Base-by-base conservation (phyloP, 2,329 filamentous ascomycete genomes). In the Scorias spongiosa region DNA sequence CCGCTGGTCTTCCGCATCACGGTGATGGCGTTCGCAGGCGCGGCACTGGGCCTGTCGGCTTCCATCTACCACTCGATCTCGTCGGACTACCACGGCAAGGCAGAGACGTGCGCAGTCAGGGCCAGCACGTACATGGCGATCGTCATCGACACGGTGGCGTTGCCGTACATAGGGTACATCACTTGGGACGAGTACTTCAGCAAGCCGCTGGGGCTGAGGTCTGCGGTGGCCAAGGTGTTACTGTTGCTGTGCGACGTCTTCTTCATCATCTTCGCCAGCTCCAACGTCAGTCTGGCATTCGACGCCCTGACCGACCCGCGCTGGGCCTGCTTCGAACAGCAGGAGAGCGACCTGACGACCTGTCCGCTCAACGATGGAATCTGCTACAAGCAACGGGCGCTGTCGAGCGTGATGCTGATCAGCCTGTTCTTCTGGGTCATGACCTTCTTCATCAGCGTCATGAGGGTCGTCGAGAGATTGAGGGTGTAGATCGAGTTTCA, bases 251-350 rank as follows among this genome's bases (percentile, higher is more conserved):
- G 94, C 45, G 91, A 98, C 63, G 72, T 98, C 2, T 80, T 95
- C 56, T 98, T 98, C 61, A 94, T 98, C 57, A 88, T 96, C 37
- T 94, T 98, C 67, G 89, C 94, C 62, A 87, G 88, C 3, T 87
- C 88, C 42, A 96, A 94, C 64, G 75, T 93, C 20, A 84, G 85
- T 36, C 69, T 98, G 50, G 88, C 89, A 1, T 94, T 95, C 60
- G 83, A 85, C 58, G 82, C 85, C 8, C 68, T 95, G 43, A 80
- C 71, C 5, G 75, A 81, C 52, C 66, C 71, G 28, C 68, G 70
- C 36, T 80, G 78, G 59, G 66, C 66, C 7, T 71, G 68, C 51
- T 60, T 53, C 42, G 54, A 57, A 41, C 51, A 53, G 28, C 29
- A 42, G 15, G 45, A 47, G 11, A 36, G 17, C 15, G 20, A 29